Percentiles rank a stretch among this genome's conserved stretches.
phyloP scores from a whole-genome alignment of 2,329 filamentous ascomycete genomes.

The Ophiostoma sp. region DNA sequence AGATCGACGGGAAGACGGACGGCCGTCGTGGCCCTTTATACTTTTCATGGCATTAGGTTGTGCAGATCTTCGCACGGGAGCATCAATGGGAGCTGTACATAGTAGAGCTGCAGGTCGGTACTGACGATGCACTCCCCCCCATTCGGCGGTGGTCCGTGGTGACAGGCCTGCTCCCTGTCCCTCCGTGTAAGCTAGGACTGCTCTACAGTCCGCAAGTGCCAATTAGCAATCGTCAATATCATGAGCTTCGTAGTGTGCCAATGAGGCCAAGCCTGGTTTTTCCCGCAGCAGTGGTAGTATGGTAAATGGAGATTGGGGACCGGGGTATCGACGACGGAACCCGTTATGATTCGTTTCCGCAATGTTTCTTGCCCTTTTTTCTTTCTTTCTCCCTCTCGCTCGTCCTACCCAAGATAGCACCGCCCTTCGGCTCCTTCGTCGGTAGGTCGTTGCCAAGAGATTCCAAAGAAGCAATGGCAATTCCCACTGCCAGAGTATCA shows the following conservation, averaged over 20 bases:
- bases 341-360: background rate
- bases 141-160: background rate
- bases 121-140: background rate
- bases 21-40: background rate
- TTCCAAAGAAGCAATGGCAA: background rate
- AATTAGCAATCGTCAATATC: background rate
- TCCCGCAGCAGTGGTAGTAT: background rate
- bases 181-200: background rate
- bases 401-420: background rate
- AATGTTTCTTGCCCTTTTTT: background rate
- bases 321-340: background rate
- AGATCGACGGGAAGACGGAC: background rate
- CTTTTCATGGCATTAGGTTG: background rate
- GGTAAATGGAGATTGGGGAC: background rate
- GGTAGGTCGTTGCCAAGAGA: background rate
- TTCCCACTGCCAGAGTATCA: background rate
- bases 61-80: background rate
- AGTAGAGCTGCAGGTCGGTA: background rate
- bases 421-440: conserved; percentile 4
- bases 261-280: background rate
- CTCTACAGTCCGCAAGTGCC: background rate
- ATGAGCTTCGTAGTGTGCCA: background rate
- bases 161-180: background rate
- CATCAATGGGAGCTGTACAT: background rate
- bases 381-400: background rate